Evolutionary conservation across 805 yeast genomes (phyloP).

Genomic region (Wickerhamomyces kurtzmanii): DNA sequence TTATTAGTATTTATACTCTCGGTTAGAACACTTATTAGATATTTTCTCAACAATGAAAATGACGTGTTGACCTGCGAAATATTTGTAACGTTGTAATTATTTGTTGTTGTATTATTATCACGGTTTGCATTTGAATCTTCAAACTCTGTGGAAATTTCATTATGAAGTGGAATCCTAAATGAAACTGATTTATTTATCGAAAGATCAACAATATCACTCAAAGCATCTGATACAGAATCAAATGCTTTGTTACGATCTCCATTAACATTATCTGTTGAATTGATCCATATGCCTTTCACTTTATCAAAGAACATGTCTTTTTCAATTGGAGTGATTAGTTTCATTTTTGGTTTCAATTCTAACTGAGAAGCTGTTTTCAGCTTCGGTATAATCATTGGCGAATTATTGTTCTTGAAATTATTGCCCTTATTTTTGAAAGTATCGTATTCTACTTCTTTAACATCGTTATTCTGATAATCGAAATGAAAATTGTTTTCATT

Average conservation of each 20-base stretch:
- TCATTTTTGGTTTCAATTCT: too few species aligned
- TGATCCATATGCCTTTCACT: conserved; percentile 10
- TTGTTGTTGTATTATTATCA: conserved; percentile 6
- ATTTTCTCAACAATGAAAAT: conserved; percentile 32
- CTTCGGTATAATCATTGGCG: too few species aligned
- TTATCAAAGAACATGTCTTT: conserved; percentile 13
- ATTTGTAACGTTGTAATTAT: conserved; percentile 23
- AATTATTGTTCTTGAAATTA: too few species aligned
- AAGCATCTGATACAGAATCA: too few species aligned
- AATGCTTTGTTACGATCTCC: neutral
- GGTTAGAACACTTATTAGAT: conserved; percentile 30
- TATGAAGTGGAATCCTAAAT: too few species aligned
- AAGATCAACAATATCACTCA: too few species aligned
- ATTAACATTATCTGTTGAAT: conserved; percentile 1
- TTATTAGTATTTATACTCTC: conserved; percentile 22
- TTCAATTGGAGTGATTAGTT: conserved; percentile 14
- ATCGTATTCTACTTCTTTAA: too few species aligned
- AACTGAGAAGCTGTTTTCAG: too few species aligned
- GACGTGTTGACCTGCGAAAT: conserved; percentile 33
- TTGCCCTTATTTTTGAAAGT: too few species aligned
- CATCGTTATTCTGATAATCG: too few species aligned
- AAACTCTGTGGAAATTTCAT: neutral
- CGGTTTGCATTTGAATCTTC: conserved; percentile 3
- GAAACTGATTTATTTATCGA: too few species aligned
- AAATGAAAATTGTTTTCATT: too few species aligned